Conservation (phyloP, 2,329 filamentous ascomycete species). For the Phaeomoniella chlamydospora region DNA sequence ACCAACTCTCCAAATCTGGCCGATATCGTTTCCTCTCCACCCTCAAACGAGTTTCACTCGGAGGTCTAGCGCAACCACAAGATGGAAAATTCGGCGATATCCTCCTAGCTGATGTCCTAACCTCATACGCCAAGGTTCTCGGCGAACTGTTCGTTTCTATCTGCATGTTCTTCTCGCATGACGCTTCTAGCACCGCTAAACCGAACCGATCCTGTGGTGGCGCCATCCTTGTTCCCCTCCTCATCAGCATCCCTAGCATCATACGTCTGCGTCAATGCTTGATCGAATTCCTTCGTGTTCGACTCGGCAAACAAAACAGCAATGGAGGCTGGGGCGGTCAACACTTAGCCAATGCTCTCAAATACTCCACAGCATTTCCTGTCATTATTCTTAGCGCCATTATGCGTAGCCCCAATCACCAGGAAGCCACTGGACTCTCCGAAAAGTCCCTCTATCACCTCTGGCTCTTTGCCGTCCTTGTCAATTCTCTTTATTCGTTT, state of each 20-base stretch:
- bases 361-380: conserved; percentile 89
- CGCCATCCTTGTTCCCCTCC: conserved; percentile 61
- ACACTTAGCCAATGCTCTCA: conserved; percentile 84
- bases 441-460: conserved; percentile 12
- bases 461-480: conserved; percentile 58
- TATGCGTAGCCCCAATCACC: conserved; percentile 47
- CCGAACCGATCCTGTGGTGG: conserved; percentile 76
- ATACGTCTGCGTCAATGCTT: conserved; percentile 87
- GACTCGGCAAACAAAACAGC: conserved; percentile 29
- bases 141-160: conserved; percentile 77
- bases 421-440: conserved; percentile 19
- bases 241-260: conserved; percentile 68
- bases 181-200: conserved; percentile 59
- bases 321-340: conserved; percentile 60
- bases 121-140: conserved; percentile 84
- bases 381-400: conserved; percentile 70
- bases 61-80: conserved; percentile 70
- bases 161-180: conserved; percentile 75
- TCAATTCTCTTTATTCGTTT: conserved; percentile 91
- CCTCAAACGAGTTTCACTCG: conserved; percentile 64
- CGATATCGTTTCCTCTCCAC: conserved; percentile 62
- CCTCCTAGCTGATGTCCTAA: conserved; percentile 82
- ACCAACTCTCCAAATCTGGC: conserved; percentile 53
- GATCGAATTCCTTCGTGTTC: conserved; percentile 69
- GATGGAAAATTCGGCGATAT: conserved; percentile 94